These are phyloP conservation scores for Candida morakotiae DNA, from an alignment of 805 yeast genomes.

Conservation along the genomic window DNA sequence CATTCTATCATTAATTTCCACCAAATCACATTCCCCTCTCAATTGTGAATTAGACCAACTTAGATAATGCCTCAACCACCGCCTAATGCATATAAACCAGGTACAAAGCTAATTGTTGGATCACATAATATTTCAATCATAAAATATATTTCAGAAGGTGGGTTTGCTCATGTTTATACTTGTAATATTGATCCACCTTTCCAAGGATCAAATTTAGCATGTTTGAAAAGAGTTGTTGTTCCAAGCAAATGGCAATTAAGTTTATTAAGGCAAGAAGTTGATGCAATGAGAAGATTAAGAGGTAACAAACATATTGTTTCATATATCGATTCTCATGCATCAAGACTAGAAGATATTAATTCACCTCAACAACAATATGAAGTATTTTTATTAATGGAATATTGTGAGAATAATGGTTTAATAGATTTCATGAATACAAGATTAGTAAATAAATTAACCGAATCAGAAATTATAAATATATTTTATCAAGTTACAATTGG, in stretches of 20 bases:
- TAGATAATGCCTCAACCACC: constrained; percentile 42
- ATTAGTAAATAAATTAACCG: constrained; percentile 60
- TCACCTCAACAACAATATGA: constrained; percentile 53
- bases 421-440: constrained; percentile 79
- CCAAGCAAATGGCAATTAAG: constrained; percentile 85
- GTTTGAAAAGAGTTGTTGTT: constrained; percentile 91
- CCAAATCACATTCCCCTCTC: too few species aligned
- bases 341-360: constrained; percentile 45
- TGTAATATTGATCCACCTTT: constrained; percentile 58
- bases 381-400: constrained; percentile 77
- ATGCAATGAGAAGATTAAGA: constrained; percentile 86
- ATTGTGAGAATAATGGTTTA: constrained; percentile 68
- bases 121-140: constrained; percentile 68
- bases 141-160: constrained; percentile 81
- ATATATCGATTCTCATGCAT: constrained; percentile 93
- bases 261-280: constrained; percentile 88
- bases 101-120: constrained; percentile 78
- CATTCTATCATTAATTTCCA: too few species aligned
- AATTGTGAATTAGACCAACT: too few species aligned
- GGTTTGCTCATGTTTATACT: constrained; percentile 92
- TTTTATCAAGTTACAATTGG: constrained; percentile 70
- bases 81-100: constrained; percentile 64
- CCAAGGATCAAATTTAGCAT: constrained; percentile 56
- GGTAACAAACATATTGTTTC: constrained; percentile 81
- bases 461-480: constrained; percentile 62